Base-by-base conservation (phyloP, 768 basidiomycete species). In the Hygrocybe coccinea region DNA sequence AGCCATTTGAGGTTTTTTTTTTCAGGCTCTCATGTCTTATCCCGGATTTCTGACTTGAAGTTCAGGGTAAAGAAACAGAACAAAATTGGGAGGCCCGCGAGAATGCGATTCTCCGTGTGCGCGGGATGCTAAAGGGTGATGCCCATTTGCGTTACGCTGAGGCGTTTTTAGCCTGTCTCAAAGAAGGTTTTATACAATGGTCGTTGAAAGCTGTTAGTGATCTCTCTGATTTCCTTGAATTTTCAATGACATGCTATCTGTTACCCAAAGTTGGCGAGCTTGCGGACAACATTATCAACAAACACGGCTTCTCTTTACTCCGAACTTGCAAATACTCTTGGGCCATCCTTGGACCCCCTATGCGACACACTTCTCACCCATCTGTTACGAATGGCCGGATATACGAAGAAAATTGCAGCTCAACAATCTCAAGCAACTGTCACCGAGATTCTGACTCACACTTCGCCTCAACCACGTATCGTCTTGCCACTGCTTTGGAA, bases 21-120 rank as follows among this genome's bases (percentile, higher is more conserved):
- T 5, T 25, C 25, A 15, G 48, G 44, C 5, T 21, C 41, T 41
- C 2, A n/a, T 47, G 1, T 53, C 44, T 15, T 36, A 24, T 36
- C 51, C 24, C 41, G 44, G 9, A 41, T 52, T 60, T 50, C 54
- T 34, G 50, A 54, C 35, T 52, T 51, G 50, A 43, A 43, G 50
- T 45, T 45, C 58, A 93, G 87, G 97, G 95, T n/a, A 95, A 83
- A 72, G 95, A 99, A 73, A 89, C 89, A 1, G 95, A 99, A 67
- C 91, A 95, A 59, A 99, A 99, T 62, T 99, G 95, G 95, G 77
- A 81, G 41, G 74, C 77, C 25, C 81, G 95, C 56, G 95, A 99
- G 59, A 80, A 79, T 60, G 79, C 87, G 9, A 78, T 95, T 58
- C 76, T 82, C 41, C 79, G 84, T 15, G 87, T 97, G 7, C 82